Base-by-base conservation (phyloP, 805 yeast species). In the Isabelozyma heimii region DNA sequence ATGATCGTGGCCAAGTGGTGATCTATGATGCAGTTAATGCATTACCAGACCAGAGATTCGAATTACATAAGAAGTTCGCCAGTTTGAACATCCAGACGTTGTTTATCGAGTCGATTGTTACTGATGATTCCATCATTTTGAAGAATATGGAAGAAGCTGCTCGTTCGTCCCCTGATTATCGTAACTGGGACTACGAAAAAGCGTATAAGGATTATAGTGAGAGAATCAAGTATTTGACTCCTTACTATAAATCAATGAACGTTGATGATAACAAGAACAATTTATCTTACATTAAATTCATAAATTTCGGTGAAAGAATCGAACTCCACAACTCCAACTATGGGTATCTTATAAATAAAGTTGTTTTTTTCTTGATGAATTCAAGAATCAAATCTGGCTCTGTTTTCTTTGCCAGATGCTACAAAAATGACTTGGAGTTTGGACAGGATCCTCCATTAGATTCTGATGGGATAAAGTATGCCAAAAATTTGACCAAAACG, bases 11-110 rank as follows among this genome's bases (percentile, higher is more conserved):
- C 9, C 99, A 94, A 69, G 89, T 94, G 30, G 99, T 96, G 5
- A 89, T 94, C 17, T 94, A 89, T 67, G 99, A 94, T 67, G 98
- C 98, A 0, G 87, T 94, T 45, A 94, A 94, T 64, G 96, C 94
- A 5, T 71, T 86, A 43, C 81, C 85, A 16, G 75, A 77, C 45
- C 87, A 85, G 55, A 77, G 99, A 56, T 58, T 75, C 7, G 79
- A 77, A 28, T 67, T 92, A 37, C 79, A 79, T 26, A 75, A 76
- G 33, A 67, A 68, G 49, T 83, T 92, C 57, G 69, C 73, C 7
- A 69, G 72, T 41, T 72, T 79, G 51, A 82, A 83, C 54, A 84
- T 91, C 49, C 91, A 87, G 65, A 86, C 87, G 26, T 66, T 94
- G 47, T 94, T 91, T 65, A 90, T 94, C 50, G 99, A 94, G 69